Evolutionary conservation across 2,329 filamentous ascomycete genomes (phyloP).

Genomic region (Fusarium coffeatum): DNA sequence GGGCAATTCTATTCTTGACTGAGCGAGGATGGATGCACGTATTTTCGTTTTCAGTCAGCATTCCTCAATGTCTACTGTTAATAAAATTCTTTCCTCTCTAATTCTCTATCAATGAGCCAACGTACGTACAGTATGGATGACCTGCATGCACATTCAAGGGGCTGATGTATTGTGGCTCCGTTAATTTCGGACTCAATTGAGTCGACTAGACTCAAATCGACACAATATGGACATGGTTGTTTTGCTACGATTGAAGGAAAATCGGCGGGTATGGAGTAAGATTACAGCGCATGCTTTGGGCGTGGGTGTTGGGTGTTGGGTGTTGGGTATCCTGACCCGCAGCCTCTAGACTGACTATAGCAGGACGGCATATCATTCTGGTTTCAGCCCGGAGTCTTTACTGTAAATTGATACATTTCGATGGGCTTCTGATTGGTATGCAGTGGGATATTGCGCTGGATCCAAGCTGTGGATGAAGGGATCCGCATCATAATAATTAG

Average conservation of each 20-base stretch:
- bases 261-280: conserved; percentile 34
- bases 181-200: conserved; percentile 22
- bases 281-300: conserved; percentile 32
- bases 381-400: conserved; percentile 25
- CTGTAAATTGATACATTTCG: conserved; percentile 7
- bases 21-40: too few relatives aligned
- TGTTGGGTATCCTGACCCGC: not conserved
- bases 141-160: conserved; percentile 31
- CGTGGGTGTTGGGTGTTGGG: conserved; percentile 23
- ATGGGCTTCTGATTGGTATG: conserved; percentile 32
- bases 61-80: too few relatives aligned
- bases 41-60: too few relatives aligned
- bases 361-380: conserved; percentile 13
- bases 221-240: not conserved
- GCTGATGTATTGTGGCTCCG: conserved; percentile 23
- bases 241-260: conserved; percentile 10
- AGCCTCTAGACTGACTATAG: not conserved
- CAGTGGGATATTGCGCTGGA: conserved; percentile 37
- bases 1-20: too few relatives aligned
- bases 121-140: conserved; percentile 23
- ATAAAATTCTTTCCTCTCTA: too few relatives aligned
- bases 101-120: too few relatives aligned
- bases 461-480: conserved; percentile 31
- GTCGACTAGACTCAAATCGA: not conserved
- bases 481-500: conserved; percentile 29